Conservation (phyloP, 1,139 yeast genomes). For the Trichomonascaceae sp. region DNA sequence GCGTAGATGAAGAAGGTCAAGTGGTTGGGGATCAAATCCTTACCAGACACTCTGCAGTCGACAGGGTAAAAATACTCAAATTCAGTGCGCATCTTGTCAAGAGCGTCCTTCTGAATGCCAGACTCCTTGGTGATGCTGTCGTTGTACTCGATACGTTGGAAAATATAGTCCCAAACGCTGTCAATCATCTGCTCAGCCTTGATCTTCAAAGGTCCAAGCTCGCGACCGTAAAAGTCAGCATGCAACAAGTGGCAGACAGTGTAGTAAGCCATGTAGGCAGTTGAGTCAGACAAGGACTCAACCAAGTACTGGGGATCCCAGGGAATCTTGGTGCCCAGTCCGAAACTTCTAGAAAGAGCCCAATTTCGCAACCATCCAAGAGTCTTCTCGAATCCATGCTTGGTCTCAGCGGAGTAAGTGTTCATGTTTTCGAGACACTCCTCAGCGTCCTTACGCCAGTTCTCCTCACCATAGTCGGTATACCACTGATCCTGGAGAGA, state of each 20-base stretch:
- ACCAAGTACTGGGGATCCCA: constrained; percentile 94
- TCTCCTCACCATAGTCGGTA: constrained; percentile 91
- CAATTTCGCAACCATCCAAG: constrained; percentile 95
- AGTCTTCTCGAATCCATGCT: constrained; percentile 88
- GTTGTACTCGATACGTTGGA: constrained; percentile 45
- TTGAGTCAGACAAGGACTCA: constrained; percentile 92
- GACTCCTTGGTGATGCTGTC: constrained; percentile 25
- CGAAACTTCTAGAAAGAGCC: constrained; percentile 97
- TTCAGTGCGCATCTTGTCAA: constrained; percentile 74
- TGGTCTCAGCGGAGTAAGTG: constrained; percentile 71
- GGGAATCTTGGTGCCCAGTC: constrained; percentile 90
- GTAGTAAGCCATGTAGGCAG: constrained; percentile 91
- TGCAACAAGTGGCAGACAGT: constrained; percentile 84
- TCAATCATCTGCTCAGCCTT: constrained; percentile 80
- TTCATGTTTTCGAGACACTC: constrained; percentile 71
- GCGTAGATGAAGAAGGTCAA: constrained; percentile 88
- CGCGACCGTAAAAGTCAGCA: constrained; percentile 72
- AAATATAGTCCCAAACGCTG: constrained; percentile 85
- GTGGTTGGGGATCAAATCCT: constrained; percentile 95
- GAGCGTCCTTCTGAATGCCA: constrained; percentile 47
- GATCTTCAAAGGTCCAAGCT: constrained; percentile 58
- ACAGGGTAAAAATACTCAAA: constrained; percentile 93
- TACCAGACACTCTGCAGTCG: constrained; percentile 85
- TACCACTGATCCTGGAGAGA: constrained; percentile 99
- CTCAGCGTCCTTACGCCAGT: constrained; percentile 77